phyloP scores from a whole-genome alignment of 2,329 filamentous ascomycete genomes.

The Aspergillus hiratsukae region DNA sequence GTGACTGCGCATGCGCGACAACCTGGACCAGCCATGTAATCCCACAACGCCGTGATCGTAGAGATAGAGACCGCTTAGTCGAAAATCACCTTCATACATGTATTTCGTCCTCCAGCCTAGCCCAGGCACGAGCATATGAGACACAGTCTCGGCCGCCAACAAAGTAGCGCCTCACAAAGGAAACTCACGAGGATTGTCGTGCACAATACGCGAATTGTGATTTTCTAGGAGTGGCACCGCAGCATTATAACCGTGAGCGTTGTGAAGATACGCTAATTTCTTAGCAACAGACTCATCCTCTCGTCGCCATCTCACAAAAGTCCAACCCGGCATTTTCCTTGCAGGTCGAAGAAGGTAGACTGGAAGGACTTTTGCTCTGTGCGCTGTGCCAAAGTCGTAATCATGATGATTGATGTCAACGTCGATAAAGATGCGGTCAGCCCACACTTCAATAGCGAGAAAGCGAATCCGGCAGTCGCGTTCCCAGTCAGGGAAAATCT shows the following conservation, averaged over 20 bases:
- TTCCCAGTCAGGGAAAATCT: constrained; percentile 10
- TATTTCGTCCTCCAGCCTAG: no score
- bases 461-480: constrained; percentile 9
- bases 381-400: constrained; percentile 10
- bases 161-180: neutral
- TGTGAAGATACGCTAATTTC: constrained; percentile 10
- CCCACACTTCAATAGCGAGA: constrained; percentile 9
- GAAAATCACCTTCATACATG: no score
- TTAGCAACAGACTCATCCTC: constrained; percentile 8
- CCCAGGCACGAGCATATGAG: no score
- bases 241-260: constrained; percentile 7
- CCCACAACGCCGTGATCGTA: no score
- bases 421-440: constrained; percentile 8
- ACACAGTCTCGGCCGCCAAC: neutral
- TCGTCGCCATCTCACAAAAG: constrained; percentile 9
- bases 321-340: constrained; percentile 4
- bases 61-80: no score
- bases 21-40: no score
- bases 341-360: constrained; percentile 7
- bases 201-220: constrained; percentile 5
- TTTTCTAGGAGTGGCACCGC: constrained; percentile 9
- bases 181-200: constrained; percentile 4
- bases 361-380: constrained; percentile 7
- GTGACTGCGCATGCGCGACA: no score
- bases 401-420: constrained; percentile 11